Percentiles rank a stretch among this genome's conserved stretches.
phyloP scores from a whole-genome alignment of 2,329 filamentous ascomycete genomes.

The Ophiosphaerella korrae region DNA sequence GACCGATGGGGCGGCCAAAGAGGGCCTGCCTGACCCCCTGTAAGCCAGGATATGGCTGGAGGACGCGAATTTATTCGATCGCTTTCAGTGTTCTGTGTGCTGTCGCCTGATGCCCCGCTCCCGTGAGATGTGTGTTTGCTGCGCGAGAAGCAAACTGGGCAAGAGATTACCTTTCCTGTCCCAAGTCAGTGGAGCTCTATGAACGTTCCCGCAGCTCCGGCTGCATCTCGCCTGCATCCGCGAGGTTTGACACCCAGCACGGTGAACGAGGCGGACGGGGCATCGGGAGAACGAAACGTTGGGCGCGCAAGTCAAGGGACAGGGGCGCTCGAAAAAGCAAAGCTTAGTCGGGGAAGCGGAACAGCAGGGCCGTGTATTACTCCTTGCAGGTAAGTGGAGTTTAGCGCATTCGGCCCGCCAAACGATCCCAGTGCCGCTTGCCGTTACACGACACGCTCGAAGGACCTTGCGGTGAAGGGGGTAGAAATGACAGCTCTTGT shows the following conservation, averaged over 20 bases:
- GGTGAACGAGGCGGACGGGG: conserved; percentile 35
- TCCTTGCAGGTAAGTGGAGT: conserved; percentile 10
- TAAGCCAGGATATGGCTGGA: conserved; percentile 13
- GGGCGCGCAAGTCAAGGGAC: conserved; percentile 19
- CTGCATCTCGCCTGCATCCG: conserved; percentile 26
- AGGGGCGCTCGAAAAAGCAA: conserved; percentile 23
- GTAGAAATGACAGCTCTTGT: conserved; percentile 34
- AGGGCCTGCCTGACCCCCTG: conserved; percentile 7
- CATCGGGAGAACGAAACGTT: conserved; percentile 32
- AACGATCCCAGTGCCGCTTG: conserved; percentile 31
- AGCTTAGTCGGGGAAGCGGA: conserved; percentile 31
- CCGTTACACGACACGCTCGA: conserved; percentile 32
- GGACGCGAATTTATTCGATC: conserved; percentile 11
- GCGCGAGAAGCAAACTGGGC: conserved; percentile 3
- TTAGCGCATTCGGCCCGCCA: conserved; percentile 34
- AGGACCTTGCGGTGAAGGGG: conserved; percentile 37
- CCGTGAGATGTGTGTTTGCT: conserved; percentile 3
- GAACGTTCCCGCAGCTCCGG: conserved; percentile 27
- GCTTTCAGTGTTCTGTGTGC: conserved; percentile 11
- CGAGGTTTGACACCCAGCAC: conserved; percentile 22
- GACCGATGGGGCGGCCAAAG: conserved; percentile 14
- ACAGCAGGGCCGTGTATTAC: conserved; percentile 15
- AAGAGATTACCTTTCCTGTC: conserved; percentile 10
- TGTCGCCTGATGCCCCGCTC: conserved; percentile 14
- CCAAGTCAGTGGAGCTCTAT: conserved; percentile 20